Percentiles rank a stretch among this genome's conserved stretches.
These are phyloP conservation scores for Fusarium sp. DNA, from an alignment of 2,329 filamentous ascomycete genomes.

Conservation along the genomic window DNA sequence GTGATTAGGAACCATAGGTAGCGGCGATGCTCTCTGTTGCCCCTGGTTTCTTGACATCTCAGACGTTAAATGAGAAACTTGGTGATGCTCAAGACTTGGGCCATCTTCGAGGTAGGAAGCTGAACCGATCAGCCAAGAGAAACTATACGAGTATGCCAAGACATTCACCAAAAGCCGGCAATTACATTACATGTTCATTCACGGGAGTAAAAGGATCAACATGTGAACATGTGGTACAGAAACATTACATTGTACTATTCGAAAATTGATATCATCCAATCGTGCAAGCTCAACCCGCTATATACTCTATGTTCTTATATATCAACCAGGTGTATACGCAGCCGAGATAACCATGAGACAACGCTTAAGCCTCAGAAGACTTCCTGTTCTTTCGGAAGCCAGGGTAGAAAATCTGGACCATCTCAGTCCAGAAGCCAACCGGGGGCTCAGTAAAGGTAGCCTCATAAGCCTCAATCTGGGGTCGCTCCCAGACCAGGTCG, in stretches of 20 bases:
- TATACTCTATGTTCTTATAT: neutral
- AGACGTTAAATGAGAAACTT: too few species aligned
- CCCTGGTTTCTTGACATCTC: too few species aligned
- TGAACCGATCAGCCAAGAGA: too few species aligned
- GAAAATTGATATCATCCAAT: neutral
- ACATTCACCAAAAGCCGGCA: too few species aligned
- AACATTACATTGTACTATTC: neutral
- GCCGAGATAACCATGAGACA: neutral
- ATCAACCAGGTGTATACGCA: neutral
- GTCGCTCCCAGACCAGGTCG: slow-evolving; percentile 67
- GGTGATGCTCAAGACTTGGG: too few species aligned
- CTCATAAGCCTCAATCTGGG: slow-evolving; percentile 66
- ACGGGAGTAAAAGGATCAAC: neutral
- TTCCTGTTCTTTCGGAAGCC: slow-evolving; percentile 40
- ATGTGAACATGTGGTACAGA: too few species aligned
- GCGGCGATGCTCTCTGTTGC: too few species aligned
- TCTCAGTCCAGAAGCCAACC: slow-evolving; percentile 63
- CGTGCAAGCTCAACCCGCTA: neutral
- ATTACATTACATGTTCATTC: neutral
- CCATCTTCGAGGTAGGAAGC: too few species aligned
- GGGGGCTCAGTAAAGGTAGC: slow-evolving; percentile 58
- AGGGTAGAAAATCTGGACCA: slow-evolving; percentile 55
- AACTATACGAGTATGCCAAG: too few species aligned
- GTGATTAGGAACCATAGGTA: too few species aligned
- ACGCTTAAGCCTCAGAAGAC: slow-evolving; percentile 12